phyloP scores from a whole-genome alignment of 2,329 filamentous ascomycete genomes.

The Pyrenophora seminiperda region DNA sequence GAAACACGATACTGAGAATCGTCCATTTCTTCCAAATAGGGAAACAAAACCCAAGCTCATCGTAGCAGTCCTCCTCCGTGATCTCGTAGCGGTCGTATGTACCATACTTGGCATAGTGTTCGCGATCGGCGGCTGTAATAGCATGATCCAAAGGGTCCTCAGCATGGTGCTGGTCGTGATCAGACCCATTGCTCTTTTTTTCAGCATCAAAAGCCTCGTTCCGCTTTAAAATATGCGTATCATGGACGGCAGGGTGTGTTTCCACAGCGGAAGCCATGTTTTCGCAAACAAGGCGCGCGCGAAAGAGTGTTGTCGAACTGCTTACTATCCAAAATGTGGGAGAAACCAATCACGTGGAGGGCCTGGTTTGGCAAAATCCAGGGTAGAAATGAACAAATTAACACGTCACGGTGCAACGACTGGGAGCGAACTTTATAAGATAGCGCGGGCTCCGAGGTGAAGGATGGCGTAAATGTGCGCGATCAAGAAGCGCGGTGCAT shows the following conservation, averaged over 20 bases:
- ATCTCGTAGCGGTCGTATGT: conserved; percentile 56
- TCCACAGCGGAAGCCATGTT: conserved; percentile 27
- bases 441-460: background rate
- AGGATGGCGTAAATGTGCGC: conserved; percentile 1
- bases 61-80: conserved; percentile 57
- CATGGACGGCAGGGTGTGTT: conserved; percentile 22
- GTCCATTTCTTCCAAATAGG: conserved; percentile 60
- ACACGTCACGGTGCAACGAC: conserved; percentile 7
- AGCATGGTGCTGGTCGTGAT: conserved; percentile 21
- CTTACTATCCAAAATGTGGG: background rate
- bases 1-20: conserved; percentile 58
- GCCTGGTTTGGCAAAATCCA: background rate
- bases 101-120: conserved; percentile 41
- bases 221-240: conserved; percentile 20
- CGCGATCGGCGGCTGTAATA: conserved; percentile 29
- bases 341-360: conserved; percentile 1
- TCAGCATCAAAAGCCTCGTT: conserved; percentile 25
- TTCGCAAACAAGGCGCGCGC: conserved; percentile 3
- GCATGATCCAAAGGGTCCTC: conserved; percentile 24
- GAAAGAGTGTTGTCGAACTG: background rate
- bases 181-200: conserved; percentile 32
- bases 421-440: conserved; percentile 7
- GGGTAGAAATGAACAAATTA: conserved; percentile 1
- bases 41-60: conserved; percentile 56
- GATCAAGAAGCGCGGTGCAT: conserved; percentile 1